Conservation (phyloP, 495 filamentous ascomycete species). For the Cercophora scortea region DNA sequence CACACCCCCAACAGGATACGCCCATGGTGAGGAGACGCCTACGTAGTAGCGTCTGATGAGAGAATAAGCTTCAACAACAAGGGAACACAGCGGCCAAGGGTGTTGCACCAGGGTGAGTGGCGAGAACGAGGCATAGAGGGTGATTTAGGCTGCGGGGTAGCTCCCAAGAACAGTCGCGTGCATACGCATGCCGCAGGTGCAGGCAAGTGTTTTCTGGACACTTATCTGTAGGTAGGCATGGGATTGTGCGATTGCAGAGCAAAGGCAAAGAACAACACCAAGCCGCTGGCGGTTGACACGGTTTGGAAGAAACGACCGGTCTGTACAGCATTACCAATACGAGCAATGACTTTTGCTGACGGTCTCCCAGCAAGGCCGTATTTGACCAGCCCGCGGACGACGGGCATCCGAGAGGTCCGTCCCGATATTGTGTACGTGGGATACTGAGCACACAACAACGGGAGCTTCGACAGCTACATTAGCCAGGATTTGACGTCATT, state of each 20-base stretch:
- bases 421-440: background rate
- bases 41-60: background rate
- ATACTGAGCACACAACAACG: background rate
- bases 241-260: background rate
- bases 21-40: background rate
- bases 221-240: background rate
- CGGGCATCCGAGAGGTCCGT: too few species aligned
- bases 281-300: background rate
- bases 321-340: too few species aligned
- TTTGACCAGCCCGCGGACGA: too few species aligned
- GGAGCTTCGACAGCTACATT: background rate
- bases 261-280: background rate
- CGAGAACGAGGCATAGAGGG: slow-evolving; percentile 4
- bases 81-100: background rate
- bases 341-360: too few species aligned
- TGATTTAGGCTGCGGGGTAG: slow-evolving; percentile 13
- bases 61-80: background rate
- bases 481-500: slow-evolving; percentile 3
- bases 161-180: slow-evolving; percentile 8
- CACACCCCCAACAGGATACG: slow-evolving; percentile 2
- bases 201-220: slow-evolving; percentile 11
- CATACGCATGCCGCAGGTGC: slow-evolving; percentile 13
- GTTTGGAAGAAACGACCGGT: background rate
- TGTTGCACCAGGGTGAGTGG: background rate
- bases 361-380: too few species aligned